Evolutionary conservation across 1,284 basidiomycete genomes (phyloP).

Genomic region (Volvariella surrecta): DNA sequence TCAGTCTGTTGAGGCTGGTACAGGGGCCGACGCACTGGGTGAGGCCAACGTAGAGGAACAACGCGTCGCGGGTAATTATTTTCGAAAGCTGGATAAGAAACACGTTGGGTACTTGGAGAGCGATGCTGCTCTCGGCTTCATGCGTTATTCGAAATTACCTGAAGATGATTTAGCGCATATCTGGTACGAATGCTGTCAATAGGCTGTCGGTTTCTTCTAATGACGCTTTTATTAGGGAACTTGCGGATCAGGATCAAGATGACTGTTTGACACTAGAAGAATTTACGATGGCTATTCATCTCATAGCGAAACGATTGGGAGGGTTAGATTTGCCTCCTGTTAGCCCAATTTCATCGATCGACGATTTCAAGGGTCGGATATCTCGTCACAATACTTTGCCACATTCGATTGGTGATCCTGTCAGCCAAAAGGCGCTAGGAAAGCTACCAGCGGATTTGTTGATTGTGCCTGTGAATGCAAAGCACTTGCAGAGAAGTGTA

Average conservation of each 20-base stretch:
- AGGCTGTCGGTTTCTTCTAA: not conserved
- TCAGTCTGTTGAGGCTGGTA: too few relatives aligned
- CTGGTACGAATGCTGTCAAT: conserved; percentile 18
- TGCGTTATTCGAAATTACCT: conserved; percentile 16
- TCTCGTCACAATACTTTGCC: not conserved
- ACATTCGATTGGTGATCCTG: too few relatives aligned
- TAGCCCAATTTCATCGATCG: conserved; percentile 4
- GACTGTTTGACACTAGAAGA: conserved; percentile 82
- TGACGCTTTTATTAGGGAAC: conserved; percentile 51
- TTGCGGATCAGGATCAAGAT: conserved; percentile 82
- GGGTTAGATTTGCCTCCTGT: conserved; percentile 29
- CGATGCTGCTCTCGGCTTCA: conserved; percentile 19
- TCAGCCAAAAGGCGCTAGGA: not conserved
- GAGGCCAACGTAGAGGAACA: conserved; percentile 11
- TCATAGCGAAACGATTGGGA: conserved; percentile 77
- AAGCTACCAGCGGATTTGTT: not conserved
- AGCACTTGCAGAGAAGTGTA: not conserved
- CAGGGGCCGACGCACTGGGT: too few relatives aligned
- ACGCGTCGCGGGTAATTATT: conserved; percentile 17
- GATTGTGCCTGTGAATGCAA: too few relatives aligned
- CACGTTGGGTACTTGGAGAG: conserved; percentile 19
- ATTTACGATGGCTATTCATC: conserved; percentile 91
- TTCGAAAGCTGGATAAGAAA: conserved; percentile 17
- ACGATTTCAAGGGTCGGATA: not conserved
- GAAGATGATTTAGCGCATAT: conserved; percentile 23